Base-by-base conservation (phyloP, 148 eudicot genomes). In the Vaccinium myrtillus region DNA sequence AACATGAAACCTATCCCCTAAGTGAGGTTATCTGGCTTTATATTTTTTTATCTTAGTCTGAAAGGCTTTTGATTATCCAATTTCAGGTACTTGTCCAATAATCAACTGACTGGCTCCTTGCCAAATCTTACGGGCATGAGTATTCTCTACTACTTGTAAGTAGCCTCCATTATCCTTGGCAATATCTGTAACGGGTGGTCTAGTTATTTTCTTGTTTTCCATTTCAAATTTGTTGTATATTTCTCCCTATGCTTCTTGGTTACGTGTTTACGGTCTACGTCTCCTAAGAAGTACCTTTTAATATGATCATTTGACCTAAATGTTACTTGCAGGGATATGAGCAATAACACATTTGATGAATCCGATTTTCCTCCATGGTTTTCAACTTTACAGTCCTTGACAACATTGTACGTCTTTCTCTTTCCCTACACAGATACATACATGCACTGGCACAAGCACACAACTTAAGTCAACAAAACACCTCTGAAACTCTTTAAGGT, bases 291-390 rank as follows among this genome's bases (percentile, higher is more conserved):
- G 39, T 53, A 56, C 30, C 63, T 59, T 61, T 50, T 11, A 12
- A 27, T 55, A 18, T 56, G 32, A 80, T 0, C n/a, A 9, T 67
- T 80, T 48, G 36, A 74, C 59, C 19, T 39, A 65, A 71, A 51
- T 78, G 3, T 75, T 75, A 61, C 56, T 85, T 87, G 89, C 94
- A 95, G 98, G 95, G 96, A 95, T 86, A 84, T 95, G 89, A 95
- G 96, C 90, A 95, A 95, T 84, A 95, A 93, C 83, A 89, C 88
- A 43, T 95, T 93, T 80, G 91, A 89, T 1, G 67, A 14, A 51
- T 78, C 95, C 13, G 90, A 86, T 63, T 43, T 89, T 81, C 98
- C 98, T 48, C 80, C 90, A 21, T 95, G 93, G 94, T 80, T 95
- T 83, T 78, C 90, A 50, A 77, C 86, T 75, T 87, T 92, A 84